These are phyloP conservation scores for Elsinoe batatas DNA, from an alignment of 2,329 filamentous ascomycete genomes.

Conservation along the genomic window DNA sequence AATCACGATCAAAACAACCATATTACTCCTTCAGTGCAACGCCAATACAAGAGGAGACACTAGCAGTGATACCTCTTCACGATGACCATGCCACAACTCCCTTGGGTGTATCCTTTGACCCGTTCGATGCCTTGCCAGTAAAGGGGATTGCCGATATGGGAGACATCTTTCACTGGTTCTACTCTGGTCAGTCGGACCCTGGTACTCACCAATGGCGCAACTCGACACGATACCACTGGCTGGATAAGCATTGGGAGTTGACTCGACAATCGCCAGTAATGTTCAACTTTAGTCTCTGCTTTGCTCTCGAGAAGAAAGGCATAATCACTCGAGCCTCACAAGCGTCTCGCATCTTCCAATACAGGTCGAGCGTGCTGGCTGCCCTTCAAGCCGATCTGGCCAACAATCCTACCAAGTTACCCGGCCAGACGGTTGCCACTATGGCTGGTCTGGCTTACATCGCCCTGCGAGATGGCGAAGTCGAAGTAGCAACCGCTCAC, in stretches of 20 bases:
- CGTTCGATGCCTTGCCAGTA: neutral
- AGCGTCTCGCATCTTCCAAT: constrained; percentile 1
- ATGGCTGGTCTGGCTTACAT: neutral
- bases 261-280: neutral
- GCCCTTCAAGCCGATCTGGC: neutral
- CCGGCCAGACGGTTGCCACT: neutral
- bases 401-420: neutral
- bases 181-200: neutral
- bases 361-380: neutral
- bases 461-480: neutral
- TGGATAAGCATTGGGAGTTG: constrained; percentile 8
- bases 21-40: neutral
- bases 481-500: neutral
- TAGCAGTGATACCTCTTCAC: neutral
- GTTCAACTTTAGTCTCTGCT: constrained; percentile 6
- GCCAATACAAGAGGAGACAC: neutral
- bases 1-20: neutral
- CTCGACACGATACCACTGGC: constrained; percentile 5
- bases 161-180: constrained; percentile 1
- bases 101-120: neutral
- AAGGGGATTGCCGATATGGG: constrained; percentile 1
- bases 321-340: neutral
- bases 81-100: neutral
- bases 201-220: neutral
- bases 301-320: constrained; percentile 4